phyloP scores from a whole-genome alignment of 495 filamentous ascomycete species.

The Penicillium samsonianum region DNA sequence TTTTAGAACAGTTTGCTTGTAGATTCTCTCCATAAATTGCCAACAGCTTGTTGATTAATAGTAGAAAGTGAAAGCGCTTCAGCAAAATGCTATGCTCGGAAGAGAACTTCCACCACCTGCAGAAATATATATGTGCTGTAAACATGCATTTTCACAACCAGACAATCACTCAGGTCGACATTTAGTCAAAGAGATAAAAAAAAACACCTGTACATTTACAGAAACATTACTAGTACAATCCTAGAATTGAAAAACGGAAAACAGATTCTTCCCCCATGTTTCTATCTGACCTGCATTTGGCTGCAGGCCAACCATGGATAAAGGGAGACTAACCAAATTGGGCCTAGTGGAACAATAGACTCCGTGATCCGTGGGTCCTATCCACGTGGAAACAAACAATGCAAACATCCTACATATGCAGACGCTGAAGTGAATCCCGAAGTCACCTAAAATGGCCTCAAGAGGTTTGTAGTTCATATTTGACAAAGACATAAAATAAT shows the following conservation, averaged over 20 bases:
- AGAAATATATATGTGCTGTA: not conserved
- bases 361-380: conserved; percentile 35
- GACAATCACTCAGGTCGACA: not conserved
- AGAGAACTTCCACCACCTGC: not conserved
- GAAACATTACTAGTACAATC: not conserved
- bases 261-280: conserved; percentile 9
- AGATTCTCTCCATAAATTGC: not conserved
- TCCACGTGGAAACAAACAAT: conserved; percentile 43
- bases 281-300: conserved; percentile 24
- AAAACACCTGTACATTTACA: not conserved
- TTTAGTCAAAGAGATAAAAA: not conserved
- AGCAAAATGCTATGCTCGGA: not conserved
- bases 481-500: not conserved
- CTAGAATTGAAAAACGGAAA: conserved; percentile 1
- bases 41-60: not conserved
- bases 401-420: conserved; percentile 25
- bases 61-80: not conserved
- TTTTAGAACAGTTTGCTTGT: not conserved
- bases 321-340: conserved; percentile 25
- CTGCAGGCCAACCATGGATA: conserved; percentile 27
- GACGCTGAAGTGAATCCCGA: not conserved
- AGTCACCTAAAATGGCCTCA: not conserved
- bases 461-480: not conserved
- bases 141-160: not conserved
- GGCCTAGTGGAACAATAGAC: conserved; percentile 35